Evolutionary conservation across 2,329 filamentous ascomycete species (phyloP).

Genomic region (Sporothrix schenckii): DNA sequence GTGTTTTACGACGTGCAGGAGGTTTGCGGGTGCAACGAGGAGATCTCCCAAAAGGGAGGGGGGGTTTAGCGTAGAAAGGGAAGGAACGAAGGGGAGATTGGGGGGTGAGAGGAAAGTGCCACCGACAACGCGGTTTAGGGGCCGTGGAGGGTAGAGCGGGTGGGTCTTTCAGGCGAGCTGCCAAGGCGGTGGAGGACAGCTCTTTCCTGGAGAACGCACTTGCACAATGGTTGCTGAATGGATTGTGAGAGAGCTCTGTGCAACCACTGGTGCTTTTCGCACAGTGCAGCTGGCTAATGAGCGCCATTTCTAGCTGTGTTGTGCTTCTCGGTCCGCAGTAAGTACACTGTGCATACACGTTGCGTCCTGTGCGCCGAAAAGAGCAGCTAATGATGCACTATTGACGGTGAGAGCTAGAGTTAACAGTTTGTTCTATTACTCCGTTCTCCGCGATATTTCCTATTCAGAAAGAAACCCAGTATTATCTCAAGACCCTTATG

Average conservation of each 20-base stretch:
- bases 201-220: slow-evolving; percentile 16
- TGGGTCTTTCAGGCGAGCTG: slow-evolving; percentile 21
- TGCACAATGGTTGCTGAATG: slow-evolving; percentile 5
- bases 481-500: background rate
- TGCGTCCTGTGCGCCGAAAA: slow-evolving; percentile 8
- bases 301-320: too few species aligned
- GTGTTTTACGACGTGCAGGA: background rate
- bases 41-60: slow-evolving; percentile 23
- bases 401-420: slow-evolving; percentile 15
- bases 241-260: background rate
- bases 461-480: background rate
- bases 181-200: slow-evolving; percentile 8
- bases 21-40: slow-evolving; percentile 14
- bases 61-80: slow-evolving; percentile 11
- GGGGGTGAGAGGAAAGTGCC: slow-evolving; percentile 1
- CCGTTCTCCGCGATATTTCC: slow-evolving; percentile 10
- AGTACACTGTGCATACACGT: background rate
- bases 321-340: background rate
- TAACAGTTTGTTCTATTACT: background rate
- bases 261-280: background rate
- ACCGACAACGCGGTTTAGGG: slow-evolving; percentile 4
- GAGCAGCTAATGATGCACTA: slow-evolving; percentile 12
- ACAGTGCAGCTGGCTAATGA: background rate
- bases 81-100: slow-evolving; percentile 22
- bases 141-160: slow-evolving; percentile 8